Conservation (phyloP, 2,329 filamentous ascomycete genomes). For the Diplocarpon rosae region DNA sequence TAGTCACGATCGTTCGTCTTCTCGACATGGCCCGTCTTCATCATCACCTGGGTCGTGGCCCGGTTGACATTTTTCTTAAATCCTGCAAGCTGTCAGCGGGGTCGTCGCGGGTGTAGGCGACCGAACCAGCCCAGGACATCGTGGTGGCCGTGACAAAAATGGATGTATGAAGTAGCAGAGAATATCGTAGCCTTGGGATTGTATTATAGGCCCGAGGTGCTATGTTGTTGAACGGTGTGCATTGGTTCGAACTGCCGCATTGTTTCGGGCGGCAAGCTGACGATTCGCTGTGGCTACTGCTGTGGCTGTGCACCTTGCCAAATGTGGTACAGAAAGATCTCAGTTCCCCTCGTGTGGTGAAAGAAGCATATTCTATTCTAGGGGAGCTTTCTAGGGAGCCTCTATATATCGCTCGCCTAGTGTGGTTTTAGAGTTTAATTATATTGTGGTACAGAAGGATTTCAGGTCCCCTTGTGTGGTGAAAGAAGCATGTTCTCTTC, state of each 20-base stretch:
- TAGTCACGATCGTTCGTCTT: slow-evolving; percentile 98
- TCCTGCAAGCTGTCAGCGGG: slow-evolving; percentile 36
- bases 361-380: no score
- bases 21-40: slow-evolving; percentile 99
- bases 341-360: no score
- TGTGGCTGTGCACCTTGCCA: slow-evolving; percentile 3
- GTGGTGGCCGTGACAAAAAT: slow-evolving; percentile 16
- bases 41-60: slow-evolving; percentile 99
- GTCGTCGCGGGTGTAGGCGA: background rate
- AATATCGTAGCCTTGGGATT: no score
- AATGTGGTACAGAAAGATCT: no score
- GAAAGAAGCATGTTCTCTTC: no score
- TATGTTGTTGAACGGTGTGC: no score
- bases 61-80: slow-evolving; percentile 98
- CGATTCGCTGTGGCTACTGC: slow-evolving; percentile 3
- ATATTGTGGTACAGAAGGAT: no score
- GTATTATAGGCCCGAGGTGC: no score
- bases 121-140: slow-evolving; percentile 39
- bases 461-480: no score
- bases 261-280: background rate
- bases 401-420: no score
- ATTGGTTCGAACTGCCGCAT: background rate
- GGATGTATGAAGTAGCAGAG: background rate
- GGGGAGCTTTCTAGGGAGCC: no score
- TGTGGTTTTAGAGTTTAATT: no score